Evolutionary conservation across 129 eudicot species (phyloP).

Genomic region (Flaveria bidentis): DNA sequence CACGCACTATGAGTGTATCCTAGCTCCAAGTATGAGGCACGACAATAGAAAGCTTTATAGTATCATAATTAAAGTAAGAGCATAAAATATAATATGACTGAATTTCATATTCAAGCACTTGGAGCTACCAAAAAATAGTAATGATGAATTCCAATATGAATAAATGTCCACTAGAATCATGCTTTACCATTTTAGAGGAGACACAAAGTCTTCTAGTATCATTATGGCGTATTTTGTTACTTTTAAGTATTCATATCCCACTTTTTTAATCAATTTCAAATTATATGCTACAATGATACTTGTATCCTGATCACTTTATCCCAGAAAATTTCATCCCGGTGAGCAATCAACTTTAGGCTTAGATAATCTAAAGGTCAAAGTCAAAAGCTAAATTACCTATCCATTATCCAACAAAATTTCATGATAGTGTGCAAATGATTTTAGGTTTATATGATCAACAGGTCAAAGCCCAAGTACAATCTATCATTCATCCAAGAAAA

Average conservation of each 20-base stretch:
- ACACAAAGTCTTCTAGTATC: constrained; percentile 18
- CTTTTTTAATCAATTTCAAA: too few relatives aligned
- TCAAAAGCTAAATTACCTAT: background rate
- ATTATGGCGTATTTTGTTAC: background rate
- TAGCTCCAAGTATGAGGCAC: background rate
- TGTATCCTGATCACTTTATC: too few relatives aligned
- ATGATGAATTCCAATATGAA: constrained; percentile 16
- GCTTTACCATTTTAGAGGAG: constrained; percentile 30
- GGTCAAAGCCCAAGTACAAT: background rate
- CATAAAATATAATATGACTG: background rate
- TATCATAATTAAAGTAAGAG: background rate
- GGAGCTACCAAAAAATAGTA: background rate
- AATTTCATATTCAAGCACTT: background rate
- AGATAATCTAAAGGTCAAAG: background rate
- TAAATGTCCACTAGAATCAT: constrained; percentile 25
- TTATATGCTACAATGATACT: too few relatives aligned
- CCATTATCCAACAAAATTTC: background rate
- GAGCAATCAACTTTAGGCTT: too few relatives aligned
- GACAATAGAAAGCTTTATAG: background rate
- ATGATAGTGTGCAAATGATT: background rate
- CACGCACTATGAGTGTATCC: background rate
- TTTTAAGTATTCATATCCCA: background rate
- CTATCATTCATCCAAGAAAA: background rate
- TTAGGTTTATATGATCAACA: background rate
- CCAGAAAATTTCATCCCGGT: too few relatives aligned